These are phyloP conservation scores for Cinchona pubescens DNA, from an alignment of 257 asterid species.

Conservation along the genomic window DNA sequence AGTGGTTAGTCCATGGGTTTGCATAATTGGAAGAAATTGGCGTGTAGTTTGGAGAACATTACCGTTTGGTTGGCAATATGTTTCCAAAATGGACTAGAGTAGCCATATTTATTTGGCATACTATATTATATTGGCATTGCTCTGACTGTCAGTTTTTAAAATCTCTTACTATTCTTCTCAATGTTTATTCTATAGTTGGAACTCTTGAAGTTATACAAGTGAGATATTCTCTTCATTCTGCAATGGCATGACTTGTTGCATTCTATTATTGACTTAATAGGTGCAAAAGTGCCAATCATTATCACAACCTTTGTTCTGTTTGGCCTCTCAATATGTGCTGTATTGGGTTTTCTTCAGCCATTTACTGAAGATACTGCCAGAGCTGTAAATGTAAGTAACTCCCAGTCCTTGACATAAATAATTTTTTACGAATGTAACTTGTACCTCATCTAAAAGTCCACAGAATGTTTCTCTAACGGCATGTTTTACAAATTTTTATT, in stretches of 20 bases:
- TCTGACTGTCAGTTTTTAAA: too few species aligned
- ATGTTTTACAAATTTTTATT: background rate
- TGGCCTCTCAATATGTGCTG: slow-evolving; percentile 48
- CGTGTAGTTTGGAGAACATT: background rate
- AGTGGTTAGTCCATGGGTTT: background rate
- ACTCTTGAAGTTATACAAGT: background rate
- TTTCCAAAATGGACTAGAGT: background rate
- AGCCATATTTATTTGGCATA: background rate
- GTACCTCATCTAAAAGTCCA: background rate
- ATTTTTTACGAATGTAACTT: background rate
- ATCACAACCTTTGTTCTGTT: slow-evolving; percentile 41
- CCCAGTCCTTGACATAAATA: background rate
- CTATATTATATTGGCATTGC: background rate
- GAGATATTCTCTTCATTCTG: background rate
- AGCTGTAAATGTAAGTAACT: slow-evolving; percentile 76
- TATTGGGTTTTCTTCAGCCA: slow-evolving; percentile 62
- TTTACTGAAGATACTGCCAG: slow-evolving; percentile 77
- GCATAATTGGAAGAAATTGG: background rate
- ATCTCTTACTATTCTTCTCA: background rate
- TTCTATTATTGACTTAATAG: slow-evolving; percentile 33
- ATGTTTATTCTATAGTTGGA: background rate
- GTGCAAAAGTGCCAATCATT: slow-evolving; percentile 58
- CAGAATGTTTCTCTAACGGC: background rate
- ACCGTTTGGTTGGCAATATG: too few species aligned
- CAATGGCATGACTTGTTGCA: background rate